Base-by-base conservation (phyloP, 257 asterid species). In the Solanum pimpinellifolium region DNA sequence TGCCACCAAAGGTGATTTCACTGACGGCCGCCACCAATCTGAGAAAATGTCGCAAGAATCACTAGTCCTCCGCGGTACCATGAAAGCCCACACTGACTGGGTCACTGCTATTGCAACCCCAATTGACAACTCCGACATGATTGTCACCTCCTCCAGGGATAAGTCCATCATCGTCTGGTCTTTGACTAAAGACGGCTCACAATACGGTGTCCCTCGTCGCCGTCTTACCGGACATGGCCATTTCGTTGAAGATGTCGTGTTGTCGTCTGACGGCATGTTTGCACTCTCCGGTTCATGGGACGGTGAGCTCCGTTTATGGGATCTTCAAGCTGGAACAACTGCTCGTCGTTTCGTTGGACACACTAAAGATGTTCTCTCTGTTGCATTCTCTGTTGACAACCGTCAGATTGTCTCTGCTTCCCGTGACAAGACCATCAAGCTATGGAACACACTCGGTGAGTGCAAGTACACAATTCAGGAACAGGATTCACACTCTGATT, bases 231-330 rank as follows among this genome's bases (percentile, higher is more conserved):
- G 90, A 42, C 98, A 95, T 89, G 88, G 92, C 1, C 96, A 93
- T 85, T 94, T 94, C 89, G 97, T 95, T 8, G 91, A 95, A 88
- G 98, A 95, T 88, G 98, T 95, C 23, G 97, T 94, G 42, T 93
- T 95, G 78, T 95, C 98, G 2, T 95, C 98, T 80, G 98, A 95
- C 81, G 97, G 98, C 18, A 95, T 93, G 90, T 95, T 95, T 70
- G 98, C 98, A 3, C 95, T 95, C 78, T 95, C 98, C 75, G 98
- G 98, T n/a, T 93, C 97, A 33, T 95, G 98, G 98, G 98, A 95
- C 90, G 93, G 95, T 31, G 98, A 95, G 90, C 95, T 94, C 86
- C 97, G 98, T 73, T 94, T 95, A 65, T 95, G 98, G 98, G 98
- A 95, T 49, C 91, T 95, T 18, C 90, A 90, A 72, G 89, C 98